Conservation (phyloP, 768 basidiomycete species). For the Xerocomellus dryophilus region DNA sequence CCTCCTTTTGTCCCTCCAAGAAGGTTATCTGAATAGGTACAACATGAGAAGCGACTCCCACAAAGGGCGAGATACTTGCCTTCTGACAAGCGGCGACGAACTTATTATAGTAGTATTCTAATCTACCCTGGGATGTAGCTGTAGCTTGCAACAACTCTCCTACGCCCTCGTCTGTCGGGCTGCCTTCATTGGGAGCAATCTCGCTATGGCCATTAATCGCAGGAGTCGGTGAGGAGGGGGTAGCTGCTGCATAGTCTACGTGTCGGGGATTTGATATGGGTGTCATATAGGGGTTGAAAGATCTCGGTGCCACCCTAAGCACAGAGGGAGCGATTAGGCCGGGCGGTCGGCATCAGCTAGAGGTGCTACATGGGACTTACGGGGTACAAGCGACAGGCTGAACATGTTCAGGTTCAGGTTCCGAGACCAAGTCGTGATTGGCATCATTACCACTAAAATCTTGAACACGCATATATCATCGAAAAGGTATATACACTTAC, state of each 20-base stretch:
- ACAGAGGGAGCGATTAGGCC: neutral
- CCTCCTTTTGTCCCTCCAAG: constrained; percentile 15
- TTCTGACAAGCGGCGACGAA: constrained; percentile 10
- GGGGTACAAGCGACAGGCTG: constrained; percentile 13
- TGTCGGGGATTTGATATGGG: constrained; percentile 25
- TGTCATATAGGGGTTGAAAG: constrained; percentile 26
- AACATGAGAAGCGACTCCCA: neutral
- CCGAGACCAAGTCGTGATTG: neutral
- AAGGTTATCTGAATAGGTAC: constrained; percentile 10
- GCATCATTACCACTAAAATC: neutral
- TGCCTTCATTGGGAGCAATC: neutral
- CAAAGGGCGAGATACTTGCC: constrained; percentile 2
- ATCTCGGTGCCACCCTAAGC: constrained; percentile 13
- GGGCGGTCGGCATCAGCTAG: neutral
- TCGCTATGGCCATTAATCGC: neutral
- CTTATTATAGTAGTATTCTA: constrained; percentile 10
- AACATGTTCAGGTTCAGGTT: neutral
- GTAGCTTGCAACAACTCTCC: constrained; percentile 15
- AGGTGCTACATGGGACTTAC: constrained; percentile 8
- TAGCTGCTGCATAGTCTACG: neutral
- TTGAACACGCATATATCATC: neutral
- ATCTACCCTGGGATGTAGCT: constrained; percentile 15
- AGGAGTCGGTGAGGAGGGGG: constrained; percentile 9
- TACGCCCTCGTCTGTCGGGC: neutral
- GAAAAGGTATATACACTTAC: constrained; percentile 7